Evolutionary conservation across 106 monocot genomes (phyloP), one percentile per base, ranked within the genome.

Genomic region (Allium sativum): DNA sequence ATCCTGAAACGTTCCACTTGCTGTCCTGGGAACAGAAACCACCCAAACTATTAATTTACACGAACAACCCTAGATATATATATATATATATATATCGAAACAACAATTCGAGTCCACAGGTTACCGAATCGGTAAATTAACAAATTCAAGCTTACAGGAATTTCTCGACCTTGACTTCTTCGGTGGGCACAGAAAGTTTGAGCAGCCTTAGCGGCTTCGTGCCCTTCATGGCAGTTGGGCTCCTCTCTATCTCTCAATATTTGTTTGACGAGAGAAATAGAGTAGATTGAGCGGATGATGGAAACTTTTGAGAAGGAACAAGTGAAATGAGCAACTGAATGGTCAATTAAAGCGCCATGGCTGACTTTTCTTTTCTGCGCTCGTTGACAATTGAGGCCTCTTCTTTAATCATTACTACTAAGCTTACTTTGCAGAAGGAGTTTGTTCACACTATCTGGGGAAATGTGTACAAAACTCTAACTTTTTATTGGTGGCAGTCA

Each of bases 1-100:
- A 41, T 95, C 89, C 70, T 86, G 76, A 58, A 95, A 95, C 5
- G 94, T 95, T 18, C 94, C 94, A 51, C 94, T 95, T 12, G 94
- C 90, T 10, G 94, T 95, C 76, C 94, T 95, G 70, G 44, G 68
- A 72, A 12, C 11, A 68, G 44, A 12, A 74, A 58, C 56, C 18
- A 22, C 41, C 3, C 60, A 63, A 18, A 43, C 43, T 16, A 43
- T 55, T 56, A 63, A n/a, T 63, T 51, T 45, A 10, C 44, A 40
- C n/a, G 44, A 56, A 58, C 12, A 21, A 47, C 6, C 15, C 45
- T 18, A 46, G n/a, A 56, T 7, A 22, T 42, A 13, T 7, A 11
- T 15, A 54, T 18, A 46, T 17, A 56, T 7, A 22, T 42, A 13
- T 7, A 11, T 15, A 54, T 7, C 44, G 53, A 44, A 10, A 12